Evolutionary conservation across 2,329 filamentous ascomycete species (phyloP).

Genomic region (Nannizziopsis barbatae): DNA sequence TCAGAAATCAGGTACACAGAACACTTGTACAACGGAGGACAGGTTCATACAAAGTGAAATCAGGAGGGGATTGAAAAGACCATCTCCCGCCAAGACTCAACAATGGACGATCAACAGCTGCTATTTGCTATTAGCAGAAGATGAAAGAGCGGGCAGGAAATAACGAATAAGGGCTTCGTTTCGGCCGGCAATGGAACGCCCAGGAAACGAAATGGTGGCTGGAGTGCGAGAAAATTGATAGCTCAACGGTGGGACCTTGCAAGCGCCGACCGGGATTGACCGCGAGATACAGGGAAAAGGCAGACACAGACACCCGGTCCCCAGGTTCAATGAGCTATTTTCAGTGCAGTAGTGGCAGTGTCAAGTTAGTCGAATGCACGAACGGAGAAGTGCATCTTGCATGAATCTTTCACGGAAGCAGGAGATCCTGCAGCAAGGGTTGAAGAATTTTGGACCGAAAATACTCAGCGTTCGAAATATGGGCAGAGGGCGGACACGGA

Average conservation of each 20-base stretch:
- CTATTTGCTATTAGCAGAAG: constrained; percentile 9
- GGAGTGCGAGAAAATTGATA: constrained; percentile 8
- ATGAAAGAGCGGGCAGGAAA: constrained; percentile 2
- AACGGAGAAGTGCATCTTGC: constrained; percentile 4
- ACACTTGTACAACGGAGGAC: constrained; percentile 8
- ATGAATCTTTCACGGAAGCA: not conserved
- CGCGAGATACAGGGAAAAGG: constrained; percentile 7
- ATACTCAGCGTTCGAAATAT: too few species aligned
- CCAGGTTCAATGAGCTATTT: not conserved
- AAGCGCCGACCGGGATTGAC: constrained; percentile 13
- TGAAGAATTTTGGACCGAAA: not conserved
- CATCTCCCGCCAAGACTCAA: not conserved
- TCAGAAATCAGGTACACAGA: not conserved
- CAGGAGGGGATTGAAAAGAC: not conserved
- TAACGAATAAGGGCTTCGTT: not conserved
- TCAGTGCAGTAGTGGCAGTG: not conserved
- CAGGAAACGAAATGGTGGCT: constrained; percentile 11
- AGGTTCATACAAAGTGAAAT: not conserved
- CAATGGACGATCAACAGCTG: not conserved
- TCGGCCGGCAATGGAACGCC: not conserved
- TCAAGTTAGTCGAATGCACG: constrained; percentile 1
- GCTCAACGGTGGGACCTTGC: constrained; percentile 7
- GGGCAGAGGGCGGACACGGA: too few species aligned
- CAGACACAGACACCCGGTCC: not conserved
- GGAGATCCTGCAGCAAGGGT: not conserved